These are phyloP conservation scores for Suillus occidentalis DNA, from an alignment of 768 basidiomycete genomes.

Conservation along the genomic window DNA sequence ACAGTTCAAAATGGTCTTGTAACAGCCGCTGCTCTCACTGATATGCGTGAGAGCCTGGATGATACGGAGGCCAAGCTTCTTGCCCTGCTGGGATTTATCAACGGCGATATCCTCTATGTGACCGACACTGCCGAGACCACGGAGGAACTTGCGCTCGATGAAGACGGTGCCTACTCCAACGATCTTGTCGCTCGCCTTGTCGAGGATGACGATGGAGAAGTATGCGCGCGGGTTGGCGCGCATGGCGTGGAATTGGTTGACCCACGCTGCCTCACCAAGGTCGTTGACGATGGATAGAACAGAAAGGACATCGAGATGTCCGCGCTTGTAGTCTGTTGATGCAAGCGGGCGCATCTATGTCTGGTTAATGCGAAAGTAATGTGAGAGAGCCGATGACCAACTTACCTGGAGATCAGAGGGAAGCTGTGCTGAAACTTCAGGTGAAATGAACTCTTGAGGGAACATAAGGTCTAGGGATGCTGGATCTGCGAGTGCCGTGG, in stretches of 20 bases:
- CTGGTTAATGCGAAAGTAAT: neutral
- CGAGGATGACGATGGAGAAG: slow-evolving; percentile 82
- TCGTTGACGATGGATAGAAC: slow-evolving; percentile 72
- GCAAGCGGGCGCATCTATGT: slow-evolving; percentile 88
- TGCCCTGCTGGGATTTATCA: slow-evolving; percentile 83
- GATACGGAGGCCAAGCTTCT: slow-evolving; percentile 84
- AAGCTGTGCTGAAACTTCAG: slow-evolving; percentile 56
- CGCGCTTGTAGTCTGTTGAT: slow-evolving; percentile 76
- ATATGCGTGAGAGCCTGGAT: slow-evolving; percentile 85
- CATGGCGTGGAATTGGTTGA: slow-evolving; percentile 62
- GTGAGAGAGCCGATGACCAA: slow-evolving; percentile 18
- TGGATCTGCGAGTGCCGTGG: slow-evolving; percentile 49
- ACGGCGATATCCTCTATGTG: slow-evolving; percentile 99
- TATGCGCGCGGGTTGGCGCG: slow-evolving; percentile 64
- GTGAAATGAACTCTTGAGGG: slow-evolving; percentile 67
- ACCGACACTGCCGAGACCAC: slow-evolving; percentile 81
- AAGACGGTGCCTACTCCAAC: slow-evolving; percentile 84
- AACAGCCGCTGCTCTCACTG: slow-evolving; percentile 78
- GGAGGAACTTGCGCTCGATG: slow-evolving; percentile 92
- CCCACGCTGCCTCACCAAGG: slow-evolving; percentile 67
- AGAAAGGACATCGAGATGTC: slow-evolving; percentile 79
- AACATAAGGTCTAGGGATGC: slow-evolving; percentile 76
- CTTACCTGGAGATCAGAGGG: slow-evolving; percentile 68
- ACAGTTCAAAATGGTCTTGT: slow-evolving; percentile 98
- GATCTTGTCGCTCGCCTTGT: slow-evolving; percentile 71